Conservation (phyloP, 805 yeast genomes). For the Metschnikowia anglica region DNA sequence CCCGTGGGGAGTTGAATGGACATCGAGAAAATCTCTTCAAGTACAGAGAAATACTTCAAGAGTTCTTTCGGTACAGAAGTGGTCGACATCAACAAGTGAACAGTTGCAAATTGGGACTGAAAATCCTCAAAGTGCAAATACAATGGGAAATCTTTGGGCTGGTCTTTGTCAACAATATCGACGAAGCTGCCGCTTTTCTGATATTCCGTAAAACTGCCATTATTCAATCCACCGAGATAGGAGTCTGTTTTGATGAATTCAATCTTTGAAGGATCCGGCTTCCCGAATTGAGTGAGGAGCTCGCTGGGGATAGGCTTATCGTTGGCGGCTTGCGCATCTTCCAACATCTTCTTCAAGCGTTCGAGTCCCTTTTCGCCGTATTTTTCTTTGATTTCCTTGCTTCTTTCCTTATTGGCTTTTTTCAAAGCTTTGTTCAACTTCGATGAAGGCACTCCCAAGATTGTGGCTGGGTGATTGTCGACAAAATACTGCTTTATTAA, state of each 20-base stretch:
- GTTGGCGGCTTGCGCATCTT: conserved; percentile 64
- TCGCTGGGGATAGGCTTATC: conserved; percentile 75
- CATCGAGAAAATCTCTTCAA: conserved; percentile 67
- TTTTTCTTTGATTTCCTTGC: conserved; percentile 48
- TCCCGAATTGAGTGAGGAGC: conserved; percentile 58
- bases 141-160: conserved; percentile 56
- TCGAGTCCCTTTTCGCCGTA: conserved; percentile 63
- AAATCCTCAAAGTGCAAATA: conserved; percentile 77
- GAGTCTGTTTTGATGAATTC: conserved; percentile 68
- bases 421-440: conserved; percentile 54
- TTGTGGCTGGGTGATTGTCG: conserved; percentile 59
- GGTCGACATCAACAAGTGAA: conserved; percentile 61
- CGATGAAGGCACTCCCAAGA: conserved; percentile 72
- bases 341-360: conserved; percentile 49
- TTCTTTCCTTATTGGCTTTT: conserved; percentile 47
- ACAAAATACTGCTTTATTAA: conserved; percentile 55
- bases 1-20: conserved; percentile 70
- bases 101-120: conserved; percentile 73
- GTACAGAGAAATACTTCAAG: conserved; percentile 60
- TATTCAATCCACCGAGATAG: conserved; percentile 53
- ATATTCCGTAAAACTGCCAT: conserved; percentile 36
- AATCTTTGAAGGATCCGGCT: conserved; percentile 75
- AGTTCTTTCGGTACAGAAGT: conserved; percentile 49
- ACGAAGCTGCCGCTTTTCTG: conserved; percentile 27
- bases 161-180: conserved; percentile 21